Percentiles rank a stretch among this genome's conserved stretches.
Evolutionary conservation across 2,329 filamentous ascomycete genomes (phyloP).

Genomic region (Alternaria infectoria): DNA sequence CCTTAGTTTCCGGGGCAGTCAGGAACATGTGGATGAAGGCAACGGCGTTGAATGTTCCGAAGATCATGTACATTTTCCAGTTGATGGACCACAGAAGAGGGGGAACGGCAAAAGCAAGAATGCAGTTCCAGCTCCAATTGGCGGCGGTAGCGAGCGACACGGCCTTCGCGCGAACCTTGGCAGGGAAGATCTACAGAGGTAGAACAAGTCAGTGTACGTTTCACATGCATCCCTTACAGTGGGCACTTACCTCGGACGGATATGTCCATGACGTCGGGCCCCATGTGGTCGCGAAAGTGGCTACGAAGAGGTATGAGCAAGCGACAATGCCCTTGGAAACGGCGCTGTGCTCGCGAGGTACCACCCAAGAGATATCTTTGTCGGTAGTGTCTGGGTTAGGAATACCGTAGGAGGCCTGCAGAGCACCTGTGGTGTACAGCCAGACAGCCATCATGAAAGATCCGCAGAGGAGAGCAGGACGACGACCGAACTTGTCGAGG

Average conservation of each 20-base stretch:
- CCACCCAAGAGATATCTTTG: conserved; percentile 63
- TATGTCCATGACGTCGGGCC: conserved; percentile 47
- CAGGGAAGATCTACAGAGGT: conserved; percentile 42
- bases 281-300: conserved; percentile 53
- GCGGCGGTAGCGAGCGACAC: conserved; percentile 48
- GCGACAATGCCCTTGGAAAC: conserved; percentile 62
- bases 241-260: conserved; percentile 32
- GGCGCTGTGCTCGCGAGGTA: conserved; percentile 58
- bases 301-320: conserved; percentile 53
- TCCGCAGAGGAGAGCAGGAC: conserved; percentile 62
- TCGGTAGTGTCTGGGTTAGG: conserved; percentile 37
- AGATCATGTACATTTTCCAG: conserved; percentile 53
- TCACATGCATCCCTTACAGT: not conserved
- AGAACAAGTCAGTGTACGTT: not conserved
- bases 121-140: conserved; percentile 51
- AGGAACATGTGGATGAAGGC: conserved; percentile 51
- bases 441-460: conserved; percentile 65
- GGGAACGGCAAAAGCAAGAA: conserved; percentile 50
- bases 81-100: conserved; percentile 50
- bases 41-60: conserved; percentile 47
- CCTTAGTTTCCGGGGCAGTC: conserved; percentile 49
- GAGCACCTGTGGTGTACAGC: conserved; percentile 64
- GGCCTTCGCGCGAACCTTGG: conserved; percentile 51
- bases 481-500: conserved; percentile 65
- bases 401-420: conserved; percentile 65